A percentile compares a stretch with the other conserved stretches of the same genome.
Conservation (phyloP, 495 filamentous ascomycete genomes). For the Hypoxylon rickii region DNA sequence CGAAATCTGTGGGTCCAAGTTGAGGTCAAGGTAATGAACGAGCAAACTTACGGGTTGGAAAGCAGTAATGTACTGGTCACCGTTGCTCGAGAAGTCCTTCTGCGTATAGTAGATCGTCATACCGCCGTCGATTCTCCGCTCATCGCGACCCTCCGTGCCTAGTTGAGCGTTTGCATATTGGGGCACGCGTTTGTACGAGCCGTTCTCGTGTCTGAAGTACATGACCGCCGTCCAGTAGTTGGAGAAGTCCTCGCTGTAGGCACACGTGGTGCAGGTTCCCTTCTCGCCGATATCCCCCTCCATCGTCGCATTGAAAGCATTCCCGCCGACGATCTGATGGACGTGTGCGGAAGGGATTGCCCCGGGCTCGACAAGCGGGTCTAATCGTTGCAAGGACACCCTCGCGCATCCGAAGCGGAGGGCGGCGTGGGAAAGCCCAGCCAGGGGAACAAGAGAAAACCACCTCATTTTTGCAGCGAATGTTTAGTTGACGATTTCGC, state of each 20-base stretch:
- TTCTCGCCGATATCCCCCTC: conserved; percentile 48
- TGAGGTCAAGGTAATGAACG: neutral
- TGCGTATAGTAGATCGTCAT: conserved; percentile 60
- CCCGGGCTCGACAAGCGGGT: conserved; percentile 54
- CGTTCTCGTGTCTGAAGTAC: conserved; percentile 57
- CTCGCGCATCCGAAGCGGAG: conserved; percentile 55
- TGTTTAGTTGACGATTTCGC: too few species aligned
- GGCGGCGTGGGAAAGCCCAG: conserved; percentile 42
- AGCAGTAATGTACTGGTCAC: conserved; percentile 48
- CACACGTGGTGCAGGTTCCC: conserved; percentile 51
- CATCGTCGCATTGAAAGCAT: conserved; percentile 56
- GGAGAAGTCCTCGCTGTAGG: conserved; percentile 52
- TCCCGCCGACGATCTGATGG: conserved; percentile 55
- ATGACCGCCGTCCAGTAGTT: conserved; percentile 57
- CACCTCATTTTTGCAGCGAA: conserved; percentile 28
- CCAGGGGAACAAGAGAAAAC: neutral
- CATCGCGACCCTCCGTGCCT: conserved; percentile 35
- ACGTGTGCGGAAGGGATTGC: conserved; percentile 49
- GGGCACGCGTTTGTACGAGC: conserved; percentile 55
- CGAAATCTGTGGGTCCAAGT: too few species aligned
- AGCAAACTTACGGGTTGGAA: conserved; percentile 50
- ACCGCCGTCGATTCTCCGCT: conserved; percentile 52
- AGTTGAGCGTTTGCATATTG: conserved; percentile 50
- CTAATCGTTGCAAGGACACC: conserved; percentile 51
- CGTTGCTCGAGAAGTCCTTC: conserved; percentile 48